These are phyloP conservation scores for Trypanosoma caninum DNA, from an alignment of 208 protist species.

Conservation along the genomic window DNA sequence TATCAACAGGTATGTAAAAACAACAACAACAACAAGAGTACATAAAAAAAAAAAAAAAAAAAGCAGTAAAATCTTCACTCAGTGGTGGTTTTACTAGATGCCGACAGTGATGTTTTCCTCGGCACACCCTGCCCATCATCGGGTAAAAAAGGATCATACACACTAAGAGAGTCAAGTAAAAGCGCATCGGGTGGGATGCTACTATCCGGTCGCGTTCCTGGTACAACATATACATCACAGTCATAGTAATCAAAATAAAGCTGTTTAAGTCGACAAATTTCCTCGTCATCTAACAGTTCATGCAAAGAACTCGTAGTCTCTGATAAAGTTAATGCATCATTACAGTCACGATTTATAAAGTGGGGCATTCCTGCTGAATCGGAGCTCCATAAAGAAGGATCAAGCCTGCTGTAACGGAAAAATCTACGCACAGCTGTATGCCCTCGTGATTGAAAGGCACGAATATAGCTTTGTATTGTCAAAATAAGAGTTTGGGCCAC, in stretches of 20 bases:
- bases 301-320: constrained; percentile 35
- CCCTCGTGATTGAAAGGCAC: constrained; percentile 41
- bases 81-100: not conserved
- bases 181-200: constrained; percentile 17
- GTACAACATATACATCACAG: constrained; percentile 57
- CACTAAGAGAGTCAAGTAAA: constrained; percentile 24
- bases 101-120: constrained; percentile 6
- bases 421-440: constrained; percentile 4
- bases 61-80: not conserved
- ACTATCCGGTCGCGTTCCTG: constrained; percentile 17
- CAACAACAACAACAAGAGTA: constrained; percentile 5
- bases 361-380: not conserved
- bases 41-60: constrained; percentile 1
- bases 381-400: not conserved
- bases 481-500: constrained; percentile 63
- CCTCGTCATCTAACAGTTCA: constrained; percentile 57
- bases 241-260: constrained; percentile 91
- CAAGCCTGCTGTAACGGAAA: constrained; percentile 2
- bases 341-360: not conserved
- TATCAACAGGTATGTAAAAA: constrained; percentile 1
- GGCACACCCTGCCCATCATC: constrained; percentile 1
- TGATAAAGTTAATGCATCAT: constrained; percentile 19
- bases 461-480: constrained; percentile 70
- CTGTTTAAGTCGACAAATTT: constrained; percentile 70
- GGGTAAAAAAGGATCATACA: constrained; percentile 19